Conservation (phyloP, 176 grass and related monocot genomes). For the Thalia dealbata region DNA sequence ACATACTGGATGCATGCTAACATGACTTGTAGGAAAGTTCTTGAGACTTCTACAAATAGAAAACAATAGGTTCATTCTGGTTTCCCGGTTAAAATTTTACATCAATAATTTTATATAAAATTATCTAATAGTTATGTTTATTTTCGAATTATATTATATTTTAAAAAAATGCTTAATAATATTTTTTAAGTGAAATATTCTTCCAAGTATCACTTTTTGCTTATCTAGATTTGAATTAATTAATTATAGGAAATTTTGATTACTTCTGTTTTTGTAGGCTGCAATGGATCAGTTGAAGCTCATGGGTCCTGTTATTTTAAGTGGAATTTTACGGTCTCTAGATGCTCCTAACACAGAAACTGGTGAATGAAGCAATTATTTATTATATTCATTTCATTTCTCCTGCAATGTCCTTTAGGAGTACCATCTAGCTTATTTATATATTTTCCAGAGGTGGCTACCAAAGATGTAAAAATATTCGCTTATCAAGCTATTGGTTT, state of each 20-base stretch:
- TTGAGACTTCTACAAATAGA: too few species aligned
- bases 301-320: slow-evolving; percentile 83
- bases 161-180: too few species aligned
- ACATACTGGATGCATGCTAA: neutral
- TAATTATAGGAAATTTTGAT: slow-evolving; percentile 4
- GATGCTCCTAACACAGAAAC: slow-evolving; percentile 67
- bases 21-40: neutral
- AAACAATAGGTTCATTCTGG: too few species aligned
- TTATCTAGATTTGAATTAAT: neutral
- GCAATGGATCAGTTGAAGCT: slow-evolving; percentile 66
- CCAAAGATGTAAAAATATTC: slow-evolving; percentile 74
- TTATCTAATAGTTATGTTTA: too few species aligned
- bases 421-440: neutral
- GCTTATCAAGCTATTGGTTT: slow-evolving; percentile 91
- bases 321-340: slow-evolving; percentile 84
- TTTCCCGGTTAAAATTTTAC: too few species aligned
- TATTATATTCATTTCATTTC: neutral
- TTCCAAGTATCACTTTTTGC: neutral
- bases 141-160: too few species aligned
- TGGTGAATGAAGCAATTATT: slow-evolving; percentile 41
- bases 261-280: slow-evolving; percentile 37
- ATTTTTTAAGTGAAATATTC: neutral
- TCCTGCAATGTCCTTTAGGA: neutral
- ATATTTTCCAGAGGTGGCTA: slow-evolving; percentile 37
- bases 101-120: too few species aligned